Conservation (phyloP, 2,329 filamentous ascomycete genomes). For the Gremmenia infestans region DNA sequence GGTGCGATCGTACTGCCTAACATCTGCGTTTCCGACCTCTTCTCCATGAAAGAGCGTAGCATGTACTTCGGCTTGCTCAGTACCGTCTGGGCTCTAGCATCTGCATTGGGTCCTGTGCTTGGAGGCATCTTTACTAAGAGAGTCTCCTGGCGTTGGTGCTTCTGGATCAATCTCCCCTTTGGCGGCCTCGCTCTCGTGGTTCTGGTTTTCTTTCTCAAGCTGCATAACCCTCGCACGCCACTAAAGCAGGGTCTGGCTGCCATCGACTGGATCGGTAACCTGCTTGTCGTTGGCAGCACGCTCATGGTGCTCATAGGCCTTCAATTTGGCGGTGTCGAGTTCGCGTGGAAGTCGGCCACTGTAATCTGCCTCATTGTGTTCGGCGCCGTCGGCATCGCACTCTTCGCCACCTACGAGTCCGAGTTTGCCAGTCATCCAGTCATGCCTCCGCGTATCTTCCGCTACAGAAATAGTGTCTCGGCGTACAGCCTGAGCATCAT, state of each 20-base stretch:
- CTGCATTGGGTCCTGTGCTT: conserved; percentile 59
- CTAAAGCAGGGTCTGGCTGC: conserved; percentile 56
- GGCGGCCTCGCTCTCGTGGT: conserved; percentile 40
- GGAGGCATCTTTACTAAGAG: conserved; percentile 62
- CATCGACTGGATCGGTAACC: conserved; percentile 55
- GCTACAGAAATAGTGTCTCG: conserved; percentile 59
- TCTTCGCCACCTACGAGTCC: conserved; percentile 68
- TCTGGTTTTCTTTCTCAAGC: conserved; percentile 56
- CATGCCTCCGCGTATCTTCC: conserved; percentile 71
- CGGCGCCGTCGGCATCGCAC: conserved; percentile 50
- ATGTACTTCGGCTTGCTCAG: conserved; percentile 34
- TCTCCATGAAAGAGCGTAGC: conserved; percentile 54
- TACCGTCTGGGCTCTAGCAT: conserved; percentile 55
- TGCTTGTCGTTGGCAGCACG: conserved; percentile 63
- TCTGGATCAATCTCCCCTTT: conserved; percentile 21
- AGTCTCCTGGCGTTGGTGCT: conserved; percentile 58
- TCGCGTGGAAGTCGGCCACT: conserved; percentile 47
- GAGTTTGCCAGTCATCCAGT: conserved; percentile 71
- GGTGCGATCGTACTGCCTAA: conserved; percentile 58
- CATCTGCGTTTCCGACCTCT: conserved; percentile 60
- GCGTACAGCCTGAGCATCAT: conserved; percentile 64
- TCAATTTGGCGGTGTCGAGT: conserved; percentile 72
- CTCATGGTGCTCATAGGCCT: conserved; percentile 84
- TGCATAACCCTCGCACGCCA: conserved; percentile 63
- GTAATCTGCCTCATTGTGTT: conserved; percentile 49